phyloP scores from a whole-genome alignment of 192 early-diverging fungal genomes.

The Coemansia sp. region DNA sequence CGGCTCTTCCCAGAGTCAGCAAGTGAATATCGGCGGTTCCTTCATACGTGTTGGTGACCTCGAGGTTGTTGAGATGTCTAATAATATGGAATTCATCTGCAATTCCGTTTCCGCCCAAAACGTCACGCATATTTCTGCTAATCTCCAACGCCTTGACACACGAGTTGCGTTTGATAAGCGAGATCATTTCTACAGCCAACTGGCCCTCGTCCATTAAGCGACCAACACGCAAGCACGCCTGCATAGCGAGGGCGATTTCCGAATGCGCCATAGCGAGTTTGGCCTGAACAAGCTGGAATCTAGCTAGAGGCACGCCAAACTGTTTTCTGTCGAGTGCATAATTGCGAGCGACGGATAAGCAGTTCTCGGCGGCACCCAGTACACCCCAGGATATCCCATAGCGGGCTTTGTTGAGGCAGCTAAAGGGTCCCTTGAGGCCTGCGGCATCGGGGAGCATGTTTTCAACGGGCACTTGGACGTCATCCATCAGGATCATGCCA shows the following conservation, averaged over 20 bases:
- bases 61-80: slow-evolving; percentile 87
- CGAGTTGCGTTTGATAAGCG: slow-evolving; percentile 94
- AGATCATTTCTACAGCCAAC: slow-evolving; percentile 92
- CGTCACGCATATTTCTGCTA: slow-evolving; percentile 83
- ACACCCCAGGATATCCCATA: slow-evolving; percentile 97
- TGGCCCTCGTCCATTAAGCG: slow-evolving; percentile 85
- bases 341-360: slow-evolving; percentile 81
- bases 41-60: slow-evolving; percentile 95
- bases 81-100: slow-evolving; percentile 97
- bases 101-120: slow-evolving; percentile 96
- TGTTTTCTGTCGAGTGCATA: slow-evolving; percentile 90
- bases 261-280: slow-evolving; percentile 93
- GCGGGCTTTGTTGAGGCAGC: slow-evolving; percentile 96
- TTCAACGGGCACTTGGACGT: slow-evolving; percentile 86
- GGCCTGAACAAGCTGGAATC: slow-evolving; percentile 94
- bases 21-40: slow-evolving; percentile 96
- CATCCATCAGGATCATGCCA: slow-evolving; percentile 99
- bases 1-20: slow-evolving; percentile 86
- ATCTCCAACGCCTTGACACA: slow-evolving; percentile 92
- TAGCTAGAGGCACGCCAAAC: slow-evolving; percentile 88
- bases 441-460: slow-evolving; percentile 88
- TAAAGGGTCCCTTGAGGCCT: slow-evolving; percentile 93
- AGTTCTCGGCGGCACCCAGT: slow-evolving; percentile 91
- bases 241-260: slow-evolving; percentile 87
- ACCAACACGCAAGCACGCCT: slow-evolving; percentile 87